Base-by-base conservation (phyloP, 176 grass and related monocot genomes). In the Triticum urartu region DNA sequence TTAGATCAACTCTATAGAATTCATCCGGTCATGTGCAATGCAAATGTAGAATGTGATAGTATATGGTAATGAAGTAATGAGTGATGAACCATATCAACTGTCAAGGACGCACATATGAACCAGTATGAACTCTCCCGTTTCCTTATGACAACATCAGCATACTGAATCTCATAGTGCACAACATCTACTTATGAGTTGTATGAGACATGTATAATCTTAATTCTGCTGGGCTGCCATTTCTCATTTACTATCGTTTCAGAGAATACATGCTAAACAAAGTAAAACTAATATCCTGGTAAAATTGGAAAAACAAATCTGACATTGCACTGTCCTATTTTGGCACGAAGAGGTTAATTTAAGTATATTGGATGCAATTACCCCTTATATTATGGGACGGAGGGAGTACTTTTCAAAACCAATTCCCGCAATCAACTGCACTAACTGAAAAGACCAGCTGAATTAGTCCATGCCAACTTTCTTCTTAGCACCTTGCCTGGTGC, bases 401-500 rank as follows among this genome's bases (percentile, higher is more conserved):
- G 43, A 45, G 10, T 68, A 68, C 28, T 47, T 87, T 11, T 30
- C 35, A 25, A 1, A 76, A 62, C 78, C 40, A 62, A 61, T 81
- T 80, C 35, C 20, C 35, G 52, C 20, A 8, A 59, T 80, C 38
- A 35, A 83, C 25, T 42, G 18, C 64, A 36, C 8, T 68, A 6
- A 8, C 61, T 68, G 11, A 39, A 45, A 26, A 83, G 28, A 15
- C 59, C 5, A 60, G 63, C 17, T 67, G 63, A 76, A 45, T 11
- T 68, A 50, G 33, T 42, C 20, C 15, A 79, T 77, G 34, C 63
- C 4, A 48, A 60, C 13, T 60, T 52, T 69, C 78, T 79, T 28
- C 36, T 45, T 81, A 68, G 48, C n/a, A 20, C 39, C n/a, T 84
- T 67, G 8, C 68, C 34, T 61, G n/a, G n/a, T 72, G 68, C 72